These are phyloP conservation scores for Fusarium musae DNA, from an alignment of 2,329 filamentous ascomycete genomes.

Conservation along the genomic window DNA sequence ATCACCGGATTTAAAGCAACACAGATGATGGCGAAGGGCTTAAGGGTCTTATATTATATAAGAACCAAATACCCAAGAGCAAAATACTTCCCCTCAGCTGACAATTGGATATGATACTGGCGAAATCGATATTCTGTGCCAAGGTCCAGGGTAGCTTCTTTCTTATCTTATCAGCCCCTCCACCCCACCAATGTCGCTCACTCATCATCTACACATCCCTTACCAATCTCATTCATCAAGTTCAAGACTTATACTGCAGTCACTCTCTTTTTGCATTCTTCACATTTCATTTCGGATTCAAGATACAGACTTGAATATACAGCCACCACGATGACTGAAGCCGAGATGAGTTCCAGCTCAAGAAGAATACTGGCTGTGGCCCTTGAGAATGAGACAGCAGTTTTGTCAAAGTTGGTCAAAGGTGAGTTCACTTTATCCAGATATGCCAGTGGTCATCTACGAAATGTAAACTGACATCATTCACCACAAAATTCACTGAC, in stretches of 20 bases:
- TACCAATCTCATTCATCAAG: conserved; percentile 29
- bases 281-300: too few species aligned
- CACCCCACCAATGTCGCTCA: conserved; percentile 22
- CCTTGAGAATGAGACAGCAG: conserved; percentile 57
- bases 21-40: fast-evolving
- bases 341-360: conserved; percentile 35
- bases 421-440: conserved; percentile 51
- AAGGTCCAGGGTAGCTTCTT: not conserved
- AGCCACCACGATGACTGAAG: conserved; percentile 30
- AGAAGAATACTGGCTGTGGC: conserved; percentile 69
- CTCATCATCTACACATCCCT: conserved; percentile 34
- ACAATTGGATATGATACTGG: not conserved
- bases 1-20: fast-evolving
- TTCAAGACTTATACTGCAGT: not conserved
- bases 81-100: fast-evolving
- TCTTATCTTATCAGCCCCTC: conserved; percentile 34
- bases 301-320: fast-evolving
- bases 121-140: fast-evolving
- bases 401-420: conserved; percentile 63
- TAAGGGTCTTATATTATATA: fast-evolving
- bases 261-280: not conserved
- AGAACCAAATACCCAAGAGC: fast-evolving
- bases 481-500: conserved; percentile 1
- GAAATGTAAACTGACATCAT: not conserved
- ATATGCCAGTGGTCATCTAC: not conserved